A percentile compares a stretch with the other conserved stretches of the same genome.
Evolutionary conservation across 495 filamentous ascomycete genomes (phyloP).

Genomic region (Symbiotaphrina buchneri): DNA sequence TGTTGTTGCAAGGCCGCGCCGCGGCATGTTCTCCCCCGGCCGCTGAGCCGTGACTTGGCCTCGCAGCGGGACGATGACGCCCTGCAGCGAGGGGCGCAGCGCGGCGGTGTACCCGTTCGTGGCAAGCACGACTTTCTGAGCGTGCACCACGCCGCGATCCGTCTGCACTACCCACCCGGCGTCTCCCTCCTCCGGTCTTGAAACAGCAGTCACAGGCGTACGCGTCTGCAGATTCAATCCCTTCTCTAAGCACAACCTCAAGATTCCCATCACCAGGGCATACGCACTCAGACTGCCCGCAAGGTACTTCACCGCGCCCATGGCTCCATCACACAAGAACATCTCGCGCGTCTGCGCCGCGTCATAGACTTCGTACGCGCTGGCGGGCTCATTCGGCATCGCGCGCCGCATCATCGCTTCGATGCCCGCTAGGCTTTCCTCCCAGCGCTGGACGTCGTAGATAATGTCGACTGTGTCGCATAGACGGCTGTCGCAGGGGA

Average conservation of each 20-base stretch:
- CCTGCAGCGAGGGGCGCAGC: constrained; percentile 29
- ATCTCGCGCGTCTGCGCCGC: too few relatives aligned
- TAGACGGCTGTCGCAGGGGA: not conserved
- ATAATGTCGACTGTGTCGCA: not conserved
- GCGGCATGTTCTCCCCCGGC: constrained; percentile 22
- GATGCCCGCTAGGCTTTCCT: not conserved
- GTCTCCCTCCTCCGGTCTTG: constrained; percentile 9
- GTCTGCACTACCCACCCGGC: constrained; percentile 33
- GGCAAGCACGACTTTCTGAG: constrained; percentile 35
- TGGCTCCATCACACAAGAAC: too few relatives aligned
- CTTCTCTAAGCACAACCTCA: constrained; percentile 22
- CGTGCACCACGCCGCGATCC: constrained; percentile 24
- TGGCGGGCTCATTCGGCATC: not conserved
- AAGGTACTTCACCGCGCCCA: constrained; percentile 29
- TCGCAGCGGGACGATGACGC: constrained; percentile 40
- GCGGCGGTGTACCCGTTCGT: constrained; percentile 51
- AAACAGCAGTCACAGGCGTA: constrained; percentile 26
- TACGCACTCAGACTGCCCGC: constrained; percentile 45
- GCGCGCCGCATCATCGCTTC: not conserved
- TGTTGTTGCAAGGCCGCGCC: constrained; percentile 21
- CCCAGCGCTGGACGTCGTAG: not conserved
- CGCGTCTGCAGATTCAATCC: constrained; percentile 17
- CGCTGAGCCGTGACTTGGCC: constrained; percentile 44
- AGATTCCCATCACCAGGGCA: constrained; percentile 34
- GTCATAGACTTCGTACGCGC: not conserved